phyloP scores from a whole-genome alignment of 2,329 filamentous ascomycete genomes.

The Penicillium sp. region DNA sequence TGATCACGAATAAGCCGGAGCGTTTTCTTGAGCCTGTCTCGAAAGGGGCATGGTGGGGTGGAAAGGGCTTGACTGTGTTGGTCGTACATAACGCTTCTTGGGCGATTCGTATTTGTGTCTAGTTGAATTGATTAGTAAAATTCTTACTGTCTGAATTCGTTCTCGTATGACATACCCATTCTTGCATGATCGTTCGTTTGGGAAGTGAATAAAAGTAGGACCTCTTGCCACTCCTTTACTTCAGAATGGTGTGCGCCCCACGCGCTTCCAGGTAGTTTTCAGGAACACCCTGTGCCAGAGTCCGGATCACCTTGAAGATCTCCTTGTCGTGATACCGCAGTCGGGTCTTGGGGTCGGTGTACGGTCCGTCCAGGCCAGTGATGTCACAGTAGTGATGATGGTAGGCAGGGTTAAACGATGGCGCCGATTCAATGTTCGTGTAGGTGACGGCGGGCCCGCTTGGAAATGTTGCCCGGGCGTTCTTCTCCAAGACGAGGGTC shows the following conservation, averaged over 20 bases:
- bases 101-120: slow-evolving; percentile 6
- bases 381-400: slow-evolving; percentile 93
- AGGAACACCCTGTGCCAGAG: slow-evolving; percentile 74
- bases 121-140: slow-evolving; percentile 2
- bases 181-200: not conserved
- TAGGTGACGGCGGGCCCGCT: slow-evolving; percentile 77
- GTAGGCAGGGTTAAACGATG: slow-evolving; percentile 73
- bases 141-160: too few species aligned
- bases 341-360: slow-evolving; percentile 92
- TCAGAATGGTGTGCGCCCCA: slow-evolving; percentile 89
- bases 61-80: slow-evolving; percentile 95
- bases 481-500: slow-evolving; percentile 86
- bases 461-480: slow-evolving; percentile 47
- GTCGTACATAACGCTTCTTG: slow-evolving; percentile 62
- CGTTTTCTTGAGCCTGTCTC: slow-evolving; percentile 77
- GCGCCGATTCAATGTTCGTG: slow-evolving; percentile 93
- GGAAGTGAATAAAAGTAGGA: not conserved
- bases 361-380: slow-evolving; percentile 86
- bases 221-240: slow-evolving; percentile 51
- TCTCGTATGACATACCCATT: not conserved
- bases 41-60: slow-evolving; percentile 80
- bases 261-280: slow-evolving; percentile 88
- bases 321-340: slow-evolving; percentile 91
- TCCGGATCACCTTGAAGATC: slow-evolving; percentile 80
- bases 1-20: slow-evolving; percentile 99